Conservation (phyloP, 1,284 basidiomycete species). For the Inonotus obliquus region DNA sequence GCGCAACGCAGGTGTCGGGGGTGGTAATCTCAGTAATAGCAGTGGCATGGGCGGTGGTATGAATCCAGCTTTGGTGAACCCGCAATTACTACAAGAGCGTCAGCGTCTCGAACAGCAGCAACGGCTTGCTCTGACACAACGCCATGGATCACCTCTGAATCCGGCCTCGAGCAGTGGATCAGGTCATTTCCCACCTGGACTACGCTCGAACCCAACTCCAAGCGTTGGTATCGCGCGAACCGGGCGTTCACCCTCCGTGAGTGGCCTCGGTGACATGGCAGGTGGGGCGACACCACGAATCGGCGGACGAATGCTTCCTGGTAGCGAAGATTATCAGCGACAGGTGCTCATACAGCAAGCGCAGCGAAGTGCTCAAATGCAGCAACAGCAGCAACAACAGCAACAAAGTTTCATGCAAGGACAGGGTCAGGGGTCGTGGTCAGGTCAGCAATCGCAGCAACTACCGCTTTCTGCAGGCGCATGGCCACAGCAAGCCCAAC, state of each 20-base stretch:
- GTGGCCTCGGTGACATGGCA: constrained; percentile 36
- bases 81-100: constrained; percentile 35
- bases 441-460: constrained; percentile 11
- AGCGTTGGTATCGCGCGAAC: constrained; percentile 71
- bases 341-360: constrained; percentile 32
- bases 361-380: constrained; percentile 28
- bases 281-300: constrained; percentile 39
- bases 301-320: constrained; percentile 46
- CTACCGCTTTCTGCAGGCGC: background rate
- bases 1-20: constrained; percentile 22
- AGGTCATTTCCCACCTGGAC: constrained; percentile 19
- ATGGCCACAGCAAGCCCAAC: constrained; percentile 12
- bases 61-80: constrained; percentile 27
- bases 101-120: constrained; percentile 30
- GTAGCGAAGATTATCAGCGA: constrained; percentile 30
- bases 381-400: constrained; percentile 32
- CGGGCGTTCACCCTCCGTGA: constrained; percentile 64
- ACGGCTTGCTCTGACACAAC: constrained; percentile 24
- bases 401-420: constrained; percentile 26
- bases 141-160: constrained; percentile 34
- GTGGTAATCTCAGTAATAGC: constrained; percentile 3
- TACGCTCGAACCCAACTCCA: constrained; percentile 46
- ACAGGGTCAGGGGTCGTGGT: constrained; percentile 23
- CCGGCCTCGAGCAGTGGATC: constrained; percentile 23
- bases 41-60: constrained; percentile 5